phyloP scores from a whole-genome alignment of 2,329 filamentous ascomycete species.

The Alternaria arbusti region DNA sequence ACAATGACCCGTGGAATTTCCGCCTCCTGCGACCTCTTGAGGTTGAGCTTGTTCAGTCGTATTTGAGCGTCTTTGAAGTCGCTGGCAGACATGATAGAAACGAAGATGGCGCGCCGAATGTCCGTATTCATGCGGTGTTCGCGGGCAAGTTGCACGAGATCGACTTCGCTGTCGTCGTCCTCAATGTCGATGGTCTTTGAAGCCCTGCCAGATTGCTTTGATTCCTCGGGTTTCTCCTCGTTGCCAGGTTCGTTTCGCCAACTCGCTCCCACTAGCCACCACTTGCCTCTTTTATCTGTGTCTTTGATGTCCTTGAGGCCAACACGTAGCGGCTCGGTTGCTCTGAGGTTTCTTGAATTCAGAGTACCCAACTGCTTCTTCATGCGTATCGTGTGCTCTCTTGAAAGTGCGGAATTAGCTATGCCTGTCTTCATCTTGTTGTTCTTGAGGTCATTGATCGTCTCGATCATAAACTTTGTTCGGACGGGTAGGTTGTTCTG shows the following conservation, averaged over 20 bases:
- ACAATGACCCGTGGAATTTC: slow-evolving; percentile 89
- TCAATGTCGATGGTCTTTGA: slow-evolving; percentile 16
- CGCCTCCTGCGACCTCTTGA: slow-evolving; percentile 84
- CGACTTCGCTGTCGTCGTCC: slow-evolving; percentile 55
- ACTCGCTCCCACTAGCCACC: slow-evolving; percentile 98
- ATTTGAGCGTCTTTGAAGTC: slow-evolving; percentile 85
- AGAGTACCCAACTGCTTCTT: slow-evolving; percentile 85
- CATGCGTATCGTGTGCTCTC: slow-evolving; percentile 86
- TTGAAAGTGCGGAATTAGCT: slow-evolving; percentile 72
- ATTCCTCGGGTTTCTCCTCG: slow-evolving; percentile 45
- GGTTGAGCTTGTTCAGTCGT: slow-evolving; percentile 78
- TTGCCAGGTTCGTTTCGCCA: slow-evolving; percentile 62
- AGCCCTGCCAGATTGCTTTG: slow-evolving; percentile 32
- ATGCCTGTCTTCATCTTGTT: slow-evolving; percentile 82
- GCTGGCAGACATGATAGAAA: slow-evolving; percentile 83
- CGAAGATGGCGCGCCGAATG: slow-evolving; percentile 88
- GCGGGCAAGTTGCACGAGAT: slow-evolving; percentile 75
- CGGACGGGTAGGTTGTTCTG: slow-evolving; percentile 78
- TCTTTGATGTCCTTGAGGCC: slow-evolving; percentile 82
- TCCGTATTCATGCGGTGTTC: slow-evolving; percentile 87
- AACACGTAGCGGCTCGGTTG: slow-evolving; percentile 81
- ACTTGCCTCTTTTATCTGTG: slow-evolving; percentile 87
- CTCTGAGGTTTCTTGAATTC: slow-evolving; percentile 71
- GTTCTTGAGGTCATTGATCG: slow-evolving; percentile 92
- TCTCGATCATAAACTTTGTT: slow-evolving; percentile 97